phyloP scores from a whole-genome alignment of 73 alveolate species.

The Strombidium stylifer region DNA sequence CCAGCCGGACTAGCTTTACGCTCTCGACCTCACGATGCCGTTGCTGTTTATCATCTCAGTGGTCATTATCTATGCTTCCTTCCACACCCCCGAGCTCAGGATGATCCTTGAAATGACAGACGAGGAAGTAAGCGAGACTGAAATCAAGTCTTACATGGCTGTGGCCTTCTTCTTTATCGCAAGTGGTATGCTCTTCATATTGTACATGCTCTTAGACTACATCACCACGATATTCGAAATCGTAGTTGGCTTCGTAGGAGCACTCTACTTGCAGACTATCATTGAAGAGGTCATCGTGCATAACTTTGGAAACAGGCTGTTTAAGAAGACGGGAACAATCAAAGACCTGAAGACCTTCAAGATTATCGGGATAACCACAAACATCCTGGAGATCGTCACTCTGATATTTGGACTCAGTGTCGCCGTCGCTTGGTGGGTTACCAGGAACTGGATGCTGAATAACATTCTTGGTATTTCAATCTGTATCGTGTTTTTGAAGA shows the following conservation, averaged over 20 bases:
- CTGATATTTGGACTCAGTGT: conserved; percentile 6
- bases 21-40: conserved; percentile 16
- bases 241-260: conserved; percentile 1
- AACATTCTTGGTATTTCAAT: conserved; percentile 71
- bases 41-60: conserved; percentile 21
- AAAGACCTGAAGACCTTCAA: conserved; percentile 11
- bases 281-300: conserved; percentile 10
- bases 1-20: conserved; percentile 1
- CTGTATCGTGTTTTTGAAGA: conserved; percentile 24
- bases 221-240: background rate
- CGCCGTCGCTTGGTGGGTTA: conserved; percentile 39
- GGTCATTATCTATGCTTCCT: background rate
- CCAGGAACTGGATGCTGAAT: conserved; percentile 87
- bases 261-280: conserved; percentile 14
- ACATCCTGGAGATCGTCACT: conserved; percentile 30
- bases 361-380: background rate
- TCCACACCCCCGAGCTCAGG: conserved; percentile 18
- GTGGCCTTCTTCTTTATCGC: conserved; percentile 29
- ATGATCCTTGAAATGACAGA: conserved; percentile 13
- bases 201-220: conserved; percentile 20
- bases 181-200: conserved; percentile 9
- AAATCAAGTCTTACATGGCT: conserved; percentile 23
- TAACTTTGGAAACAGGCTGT: conserved; percentile 6
- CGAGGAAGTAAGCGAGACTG: conserved; percentile 28
- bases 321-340: background rate